Percentiles rank a stretch among this genome's conserved stretches.
These are phyloP conservation scores for Plenodomus biglobosus DNA, from an alignment of 2,329 filamentous ascomycete genomes.

Conservation along the genomic window DNA sequence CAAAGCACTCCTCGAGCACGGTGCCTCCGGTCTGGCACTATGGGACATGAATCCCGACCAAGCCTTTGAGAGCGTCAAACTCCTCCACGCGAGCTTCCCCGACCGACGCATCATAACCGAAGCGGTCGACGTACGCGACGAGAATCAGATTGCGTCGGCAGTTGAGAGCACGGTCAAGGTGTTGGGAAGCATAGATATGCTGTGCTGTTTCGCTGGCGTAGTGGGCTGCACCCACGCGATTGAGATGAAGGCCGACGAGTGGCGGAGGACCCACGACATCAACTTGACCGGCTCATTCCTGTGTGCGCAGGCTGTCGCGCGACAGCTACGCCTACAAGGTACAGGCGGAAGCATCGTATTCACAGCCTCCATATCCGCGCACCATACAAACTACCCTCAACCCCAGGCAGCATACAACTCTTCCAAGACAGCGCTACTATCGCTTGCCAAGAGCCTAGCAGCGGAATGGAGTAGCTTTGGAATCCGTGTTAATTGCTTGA, in stretches of 20 bases:
- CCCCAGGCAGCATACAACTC: constrained; percentile 73
- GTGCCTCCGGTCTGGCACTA: constrained; percentile 59
- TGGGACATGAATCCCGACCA: constrained; percentile 59
- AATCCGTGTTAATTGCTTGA: constrained; percentile 70
- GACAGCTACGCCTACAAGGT: constrained; percentile 42
- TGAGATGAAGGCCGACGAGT: constrained; percentile 61
- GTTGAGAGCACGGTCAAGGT: constrained; percentile 42
- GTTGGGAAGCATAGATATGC: constrained; percentile 57
- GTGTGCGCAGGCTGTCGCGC: constrained; percentile 65
- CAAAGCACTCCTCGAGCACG: constrained; percentile 68
- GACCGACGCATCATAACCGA: constrained; percentile 53
- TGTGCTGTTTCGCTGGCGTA: constrained; percentile 69
- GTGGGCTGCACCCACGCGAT: constrained; percentile 64
- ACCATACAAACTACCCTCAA: constrained; percentile 71
- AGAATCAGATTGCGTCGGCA: constrained; percentile 48
- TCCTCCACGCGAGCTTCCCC: constrained; percentile 59
- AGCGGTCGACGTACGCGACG: constrained; percentile 62
- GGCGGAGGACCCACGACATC: constrained; percentile 66
- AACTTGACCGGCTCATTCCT: constrained; percentile 73
- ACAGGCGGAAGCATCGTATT: constrained; percentile 65
- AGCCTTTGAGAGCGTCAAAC: constrained; percentile 47
- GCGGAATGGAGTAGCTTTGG: constrained; percentile 73
- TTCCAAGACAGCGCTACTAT: constrained; percentile 67
- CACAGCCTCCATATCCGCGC: constrained; percentile 67
- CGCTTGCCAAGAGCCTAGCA: constrained; percentile 65